Base-by-base conservation (phyloP, 306 rosid species). In the Inga leiocalycina region DNA sequence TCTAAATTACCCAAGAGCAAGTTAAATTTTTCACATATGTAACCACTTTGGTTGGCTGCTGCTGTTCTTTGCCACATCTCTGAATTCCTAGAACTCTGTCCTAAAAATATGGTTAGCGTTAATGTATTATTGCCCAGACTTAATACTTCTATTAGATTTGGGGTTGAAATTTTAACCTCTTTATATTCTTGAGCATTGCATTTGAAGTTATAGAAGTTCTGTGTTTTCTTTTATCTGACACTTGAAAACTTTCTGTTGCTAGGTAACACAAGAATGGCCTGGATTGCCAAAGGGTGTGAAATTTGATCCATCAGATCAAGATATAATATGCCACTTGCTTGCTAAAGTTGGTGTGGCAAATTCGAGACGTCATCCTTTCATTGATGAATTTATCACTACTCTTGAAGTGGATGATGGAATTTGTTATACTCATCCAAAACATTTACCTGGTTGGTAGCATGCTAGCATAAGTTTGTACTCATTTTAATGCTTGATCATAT, bases 211-310 rank as follows among this genome's bases (percentile, higher is more conserved):
- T 43, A 59, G 48, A 52, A 72, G 73, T 78, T 77, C 22, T 22
- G 11, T 20, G 51, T 12, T 27, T 43, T 32, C 34, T 41, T 3
- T 44, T 16, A 45, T 45, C 39, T 27, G 41, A 44, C 34, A 35
- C 83, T 76, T 70, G 59, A 62, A 43, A 37, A 22, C 24, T 82
- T 79, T 75, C 43, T 81, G 76, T 54, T 85, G 79, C 74, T 87
- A 94, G 98, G 94, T 94, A 76, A 78, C 86, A 69, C 92, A 89
- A 64, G 93, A 92, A 82, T 94, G 97, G 97, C 97, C 97, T 22
- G 98, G 98, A 81, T 84, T 94, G 66, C 98, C 98, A 15, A 90
- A 88, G 83, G 98, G 98, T 30, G 98, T 94, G 66, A 94, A 94
- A 82, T 94, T 94, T 87, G 94, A 93, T 86, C 98, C 98, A 54